Evolutionary conservation across 2,329 filamentous ascomycete genomes (phyloP), one percentile per base, ranked within the genome.

Genomic region (Arthrobotrys sinensis): DNA sequence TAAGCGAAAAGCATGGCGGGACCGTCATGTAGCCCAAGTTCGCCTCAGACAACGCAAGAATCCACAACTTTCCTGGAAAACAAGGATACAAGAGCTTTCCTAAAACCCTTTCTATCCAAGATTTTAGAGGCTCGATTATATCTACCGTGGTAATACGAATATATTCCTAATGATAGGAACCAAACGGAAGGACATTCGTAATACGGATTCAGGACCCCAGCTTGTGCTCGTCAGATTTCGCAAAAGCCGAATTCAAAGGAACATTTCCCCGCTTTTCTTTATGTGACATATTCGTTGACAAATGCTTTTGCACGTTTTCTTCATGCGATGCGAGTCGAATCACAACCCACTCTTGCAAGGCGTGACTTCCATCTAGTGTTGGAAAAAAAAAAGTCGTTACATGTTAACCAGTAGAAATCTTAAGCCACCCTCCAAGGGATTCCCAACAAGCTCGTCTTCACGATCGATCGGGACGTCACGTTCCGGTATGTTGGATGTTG

Each of bases 381-480:
- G 19, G 43, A 68, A 21, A 45, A 50, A 40, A 55, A 55, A 6
- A 69, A 10, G 45, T 10, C 14, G 52, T 32, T 45, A 28, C 12
- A 28, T 57, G 11, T 8, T 45, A 16, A 16, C 69, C 69, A 73
- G 69, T 73, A 40, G 64, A 63, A 53, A 60, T 19, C 38, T 63
- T 45, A 73, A 38, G 16, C 69, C 69, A 73, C 69, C 69, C 69
- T 66, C 68, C 68, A 43, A 43, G 19, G 28, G 5, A 34, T 32
- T 32, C 38, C 46, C 36, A 65, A 73, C 60, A 66, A 66, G 8
- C 24, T 16, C 4, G n/a, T 60, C 50, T 48, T 53, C 24, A 36
- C 50, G 48, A 73, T 73, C 69, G 69, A 73, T 66, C 69, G 60
- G 69, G 69, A 57, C 50, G 69, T 73, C 60, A 73, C 69, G 69